phyloP scores from a whole-genome alignment of 257 asterid genomes.

The Solanum chmielewskii region DNA sequence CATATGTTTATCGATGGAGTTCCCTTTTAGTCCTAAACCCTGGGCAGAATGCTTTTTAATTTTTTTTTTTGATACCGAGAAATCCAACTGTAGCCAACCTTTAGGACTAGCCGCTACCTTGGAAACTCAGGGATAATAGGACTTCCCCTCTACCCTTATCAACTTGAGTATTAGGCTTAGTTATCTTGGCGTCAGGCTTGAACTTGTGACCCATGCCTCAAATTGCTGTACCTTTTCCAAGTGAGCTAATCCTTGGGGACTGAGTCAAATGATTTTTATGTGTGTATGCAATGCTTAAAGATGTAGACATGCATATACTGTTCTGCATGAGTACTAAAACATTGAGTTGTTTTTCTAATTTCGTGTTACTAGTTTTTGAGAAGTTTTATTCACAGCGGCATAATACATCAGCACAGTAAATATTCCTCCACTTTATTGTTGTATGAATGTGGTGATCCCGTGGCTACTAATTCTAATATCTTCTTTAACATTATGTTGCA shows the following conservation, averaged over 20 bases:
- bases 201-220: background rate
- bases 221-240: background rate
- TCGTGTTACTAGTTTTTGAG: background rate
- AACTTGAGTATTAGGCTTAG: background rate
- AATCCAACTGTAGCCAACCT: background rate
- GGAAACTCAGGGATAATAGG: background rate
- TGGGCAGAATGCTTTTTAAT: background rate
- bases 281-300: background rate
- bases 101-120: background rate
- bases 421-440: background rate
- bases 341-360: background rate
- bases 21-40: background rate
- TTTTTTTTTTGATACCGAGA: background rate
- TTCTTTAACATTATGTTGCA: slow-evolving; percentile 15
- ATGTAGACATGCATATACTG: background rate
- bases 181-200: background rate
- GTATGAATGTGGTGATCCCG: background rate
- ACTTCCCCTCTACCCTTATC: background rate
- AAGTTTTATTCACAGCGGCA: background rate
- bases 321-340: background rate
- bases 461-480: background rate
- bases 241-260: background rate
- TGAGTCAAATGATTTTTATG: background rate
- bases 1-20: background rate
- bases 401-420: background rate